These are phyloP conservation scores for Penicillium sp. DNA, from an alignment of 2,329 filamentous ascomycete species.

Conservation along the genomic window DNA sequence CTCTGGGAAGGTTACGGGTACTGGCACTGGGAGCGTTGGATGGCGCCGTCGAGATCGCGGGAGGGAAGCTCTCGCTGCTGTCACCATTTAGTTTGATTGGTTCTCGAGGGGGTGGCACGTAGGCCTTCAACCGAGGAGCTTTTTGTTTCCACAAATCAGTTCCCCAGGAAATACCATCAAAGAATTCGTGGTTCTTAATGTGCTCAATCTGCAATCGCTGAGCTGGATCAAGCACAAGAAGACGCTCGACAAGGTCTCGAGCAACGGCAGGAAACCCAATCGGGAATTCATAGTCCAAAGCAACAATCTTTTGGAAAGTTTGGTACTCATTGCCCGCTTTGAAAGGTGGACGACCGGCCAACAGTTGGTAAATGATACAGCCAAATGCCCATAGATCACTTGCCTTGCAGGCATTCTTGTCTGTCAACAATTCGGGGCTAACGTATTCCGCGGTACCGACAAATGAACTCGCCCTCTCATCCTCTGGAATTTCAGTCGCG, in stretches of 20 bases:
- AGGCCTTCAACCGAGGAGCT: constrained; percentile 81
- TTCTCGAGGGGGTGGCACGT: constrained; percentile 74
- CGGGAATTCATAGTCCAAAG: constrained; percentile 90
- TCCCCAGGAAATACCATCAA: constrained; percentile 82
- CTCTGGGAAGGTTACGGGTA: constrained; percentile 66
- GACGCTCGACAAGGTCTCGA: constrained; percentile 83
- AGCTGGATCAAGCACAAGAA: constrained; percentile 84
- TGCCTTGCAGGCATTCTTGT: constrained; percentile 95
- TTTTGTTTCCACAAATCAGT: constrained; percentile 85
- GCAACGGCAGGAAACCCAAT: constrained; percentile 82
- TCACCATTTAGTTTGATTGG: constrained; percentile 71
- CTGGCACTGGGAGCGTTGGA: constrained; percentile 44
- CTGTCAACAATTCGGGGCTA: constrained; percentile 92
- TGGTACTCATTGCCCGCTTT: constrained; percentile 94
- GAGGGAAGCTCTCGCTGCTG: constrained; percentile 42
- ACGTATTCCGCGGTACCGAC: constrained; percentile 98
- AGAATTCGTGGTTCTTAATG: constrained; percentile 95
- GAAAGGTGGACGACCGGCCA: constrained; percentile 95
- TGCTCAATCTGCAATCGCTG: constrained; percentile 88
- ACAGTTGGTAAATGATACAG: constrained; percentile 93
- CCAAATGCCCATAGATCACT: constrained; percentile 98
- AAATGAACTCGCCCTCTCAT: constrained; percentile 84
- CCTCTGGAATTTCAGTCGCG: constrained; percentile 59
- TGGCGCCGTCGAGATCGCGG: constrained; percentile 42
- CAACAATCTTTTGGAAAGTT: constrained; percentile 98